Percentiles rank a stretch among this genome's conserved stretches.
phyloP scores from a whole-genome alignment of 768 basidiomycete species.

The Psilocybe sp. region DNA sequence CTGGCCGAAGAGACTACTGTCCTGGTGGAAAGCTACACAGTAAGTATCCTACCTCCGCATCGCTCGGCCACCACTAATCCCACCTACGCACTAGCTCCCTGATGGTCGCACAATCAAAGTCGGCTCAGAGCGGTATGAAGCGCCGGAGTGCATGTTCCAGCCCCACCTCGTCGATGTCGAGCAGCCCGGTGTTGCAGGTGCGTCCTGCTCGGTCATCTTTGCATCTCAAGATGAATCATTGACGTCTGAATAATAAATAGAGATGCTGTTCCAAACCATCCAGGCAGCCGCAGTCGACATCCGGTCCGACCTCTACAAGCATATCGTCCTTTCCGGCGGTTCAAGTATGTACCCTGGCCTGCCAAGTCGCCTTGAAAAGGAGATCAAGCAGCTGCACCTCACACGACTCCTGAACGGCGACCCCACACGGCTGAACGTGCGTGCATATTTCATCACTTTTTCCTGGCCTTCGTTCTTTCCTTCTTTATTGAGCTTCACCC shows the following conservation, averaged over 20 bases:
- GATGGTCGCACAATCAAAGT: conserved; percentile 97
- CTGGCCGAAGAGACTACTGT: conserved; percentile 95
- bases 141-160: conserved; percentile 99
- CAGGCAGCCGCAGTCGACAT: conserved; percentile 88
- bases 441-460: conserved; percentile 33
- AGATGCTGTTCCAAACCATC: conserved; percentile 96
- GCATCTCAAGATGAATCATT: not conserved
- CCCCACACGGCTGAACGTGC: conserved; percentile 78
- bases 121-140: conserved; percentile 97
- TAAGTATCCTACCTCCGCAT: conserved; percentile 30
- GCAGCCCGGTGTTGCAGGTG: conserved; percentile 93
- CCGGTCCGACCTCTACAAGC: conserved; percentile 92
- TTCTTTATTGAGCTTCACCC: too few species aligned
- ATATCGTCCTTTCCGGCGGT: conserved; percentile 95
- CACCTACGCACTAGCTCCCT: conserved; percentile 57
- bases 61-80: conserved; percentile 1
- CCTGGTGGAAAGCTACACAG: conserved; percentile 94
- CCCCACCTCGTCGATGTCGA: conserved; percentile 97
- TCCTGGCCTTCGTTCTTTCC: too few species aligned
- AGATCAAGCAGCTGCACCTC: conserved; percentile 99
- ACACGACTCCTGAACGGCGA: conserved; percentile 85
- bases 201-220: not conserved
- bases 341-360: conserved; percentile 99
- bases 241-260: conserved; percentile 32
- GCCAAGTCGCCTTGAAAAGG: conserved; percentile 95